Conservation (phyloP, 1,284 basidiomycete genomes). For the Veloboletus limbatus region DNA sequence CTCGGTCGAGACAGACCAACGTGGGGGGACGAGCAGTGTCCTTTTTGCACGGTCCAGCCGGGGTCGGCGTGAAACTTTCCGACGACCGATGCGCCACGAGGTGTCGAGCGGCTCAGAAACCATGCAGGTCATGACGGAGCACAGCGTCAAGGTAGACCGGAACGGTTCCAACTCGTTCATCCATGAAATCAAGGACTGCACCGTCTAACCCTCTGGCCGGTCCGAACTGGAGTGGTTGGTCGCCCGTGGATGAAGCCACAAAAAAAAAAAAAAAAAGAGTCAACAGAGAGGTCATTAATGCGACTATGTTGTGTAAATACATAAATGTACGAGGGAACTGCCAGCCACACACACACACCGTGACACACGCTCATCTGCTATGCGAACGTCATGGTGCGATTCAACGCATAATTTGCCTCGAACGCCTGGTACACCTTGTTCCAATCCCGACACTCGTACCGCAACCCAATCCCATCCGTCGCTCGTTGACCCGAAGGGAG, state of each 20-base stretch:
- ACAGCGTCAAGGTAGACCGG: too few relatives aligned
- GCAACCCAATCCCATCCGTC: slow-evolving; percentile 23
- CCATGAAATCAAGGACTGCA: slow-evolving; percentile 14
- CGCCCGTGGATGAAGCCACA: too few relatives aligned
- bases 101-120: slow-evolving; percentile 10
- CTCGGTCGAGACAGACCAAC: slow-evolving; percentile 15
- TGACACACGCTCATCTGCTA: too few relatives aligned
- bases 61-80: background rate
- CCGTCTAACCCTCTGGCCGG: too few relatives aligned
- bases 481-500: slow-evolving; percentile 12
- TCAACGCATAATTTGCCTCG: slow-evolving; percentile 21
- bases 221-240: too few relatives aligned
- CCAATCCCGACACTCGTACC: slow-evolving; percentile 24
- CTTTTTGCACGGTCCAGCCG: slow-evolving; percentile 5
- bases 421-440: slow-evolving; percentile 23
- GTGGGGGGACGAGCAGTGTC: slow-evolving; percentile 5
- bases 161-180: slow-evolving; percentile 16
- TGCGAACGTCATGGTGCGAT: slow-evolving; percentile 15
- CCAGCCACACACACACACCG: too few relatives aligned
- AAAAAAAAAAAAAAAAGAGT: too few relatives aligned
- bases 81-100: background rate
- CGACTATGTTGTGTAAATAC: too few relatives aligned
- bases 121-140: slow-evolving; percentile 1
- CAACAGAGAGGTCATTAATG: too few relatives aligned
- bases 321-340: too few relatives aligned